Evolutionary conservation across 805 yeast species (phyloP), one percentile per base, ranked within the genome.

Genomic region (Saturnispora bothae): DNA sequence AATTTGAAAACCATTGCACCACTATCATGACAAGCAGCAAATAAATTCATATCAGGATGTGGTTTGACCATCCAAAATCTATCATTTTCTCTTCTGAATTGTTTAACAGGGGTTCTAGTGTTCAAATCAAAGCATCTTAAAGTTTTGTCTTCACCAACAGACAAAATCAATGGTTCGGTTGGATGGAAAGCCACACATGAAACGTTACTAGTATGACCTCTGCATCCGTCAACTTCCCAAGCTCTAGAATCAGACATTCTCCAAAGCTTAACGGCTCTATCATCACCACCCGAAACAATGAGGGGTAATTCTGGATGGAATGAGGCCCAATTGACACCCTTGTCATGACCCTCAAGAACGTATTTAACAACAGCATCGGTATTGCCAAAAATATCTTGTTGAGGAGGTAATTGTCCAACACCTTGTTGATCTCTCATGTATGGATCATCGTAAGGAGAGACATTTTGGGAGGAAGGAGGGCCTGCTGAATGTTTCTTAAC

Each of bases 1-100:
- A 92, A 71, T 64, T 92, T 92, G 73, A 92, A 94, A 35, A 92
- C 95, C 94, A 88, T 88, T 22, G 86, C 94, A 59, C 99, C 99
- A 13, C 86, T 71, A 61, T 94, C 98, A 62, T 89, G 97, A 51
- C 95, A 89, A 22, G 96, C 81, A 40, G 96, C 98, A 65, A 92
- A 86, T 53, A 92, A 69, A 60, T 92, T 92, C 60, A 89, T 80
- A 33, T 69, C 65, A 43, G 96, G 96, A 59, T 92, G 99, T 33
- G 84, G 71, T 14, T 88, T 78, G 47, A 89, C 68, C 49, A 83
- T 66, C 98, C 98, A 92, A 63, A 92, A 88, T 61, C 96, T 74
- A 58, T 89, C 97, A 54, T 78, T 73, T 48, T 88, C 96, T 59
- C 96, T 78, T 60, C 88, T 78, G 66, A 88, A 89, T 60, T 84